Evolutionary conservation across 2,329 filamentous ascomycete species (phyloP).

Genomic region (Colletotrichum tofieldiae): DNA sequence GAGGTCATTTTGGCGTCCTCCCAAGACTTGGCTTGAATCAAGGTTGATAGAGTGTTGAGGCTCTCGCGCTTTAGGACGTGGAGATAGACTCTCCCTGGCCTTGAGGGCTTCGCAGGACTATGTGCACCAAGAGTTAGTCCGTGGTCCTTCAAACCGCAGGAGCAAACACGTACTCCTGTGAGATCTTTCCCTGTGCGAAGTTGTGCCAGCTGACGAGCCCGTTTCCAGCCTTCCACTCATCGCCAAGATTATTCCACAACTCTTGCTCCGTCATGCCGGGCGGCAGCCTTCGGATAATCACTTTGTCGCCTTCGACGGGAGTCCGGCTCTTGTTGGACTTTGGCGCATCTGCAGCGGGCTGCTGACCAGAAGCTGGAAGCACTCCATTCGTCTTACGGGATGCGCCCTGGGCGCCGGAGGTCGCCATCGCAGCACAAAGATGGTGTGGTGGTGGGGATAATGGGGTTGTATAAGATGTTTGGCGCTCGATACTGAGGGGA

Average conservation of each 20-base stretch:
- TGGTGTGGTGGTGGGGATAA: constrained; percentile 12
- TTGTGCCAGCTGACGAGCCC: constrained; percentile 89
- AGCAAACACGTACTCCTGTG: constrained; percentile 79
- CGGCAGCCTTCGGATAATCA: constrained; percentile 87
- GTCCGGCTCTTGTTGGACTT: constrained; percentile 64
- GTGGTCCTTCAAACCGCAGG: constrained; percentile 11
- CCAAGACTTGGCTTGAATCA: constrained; percentile 79
- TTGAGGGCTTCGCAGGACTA: constrained; percentile 88
- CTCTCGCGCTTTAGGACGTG: constrained; percentile 82
- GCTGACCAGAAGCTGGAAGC: constrained; percentile 63
- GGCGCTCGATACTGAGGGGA: not conserved
- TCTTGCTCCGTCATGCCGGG: constrained; percentile 88
- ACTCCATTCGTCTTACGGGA: constrained; percentile 66
- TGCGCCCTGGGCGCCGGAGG: constrained; percentile 30
- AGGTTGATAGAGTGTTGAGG: constrained; percentile 77
- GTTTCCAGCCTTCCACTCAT: constrained; percentile 85
- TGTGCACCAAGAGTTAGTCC: constrained; percentile 24
- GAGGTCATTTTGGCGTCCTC: constrained; percentile 86
- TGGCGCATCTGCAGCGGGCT: constrained; percentile 58
- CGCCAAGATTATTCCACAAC: constrained; percentile 79
- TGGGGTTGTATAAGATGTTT: not conserved
- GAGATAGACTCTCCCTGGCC: constrained; percentile 85
- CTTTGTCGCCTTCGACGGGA: constrained; percentile 80
- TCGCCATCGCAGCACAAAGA: constrained; percentile 29
- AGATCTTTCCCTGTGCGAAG: constrained; percentile 79